Conservation (phyloP, 116 monocot species). For the Papilionanthe hybrid region DNA sequence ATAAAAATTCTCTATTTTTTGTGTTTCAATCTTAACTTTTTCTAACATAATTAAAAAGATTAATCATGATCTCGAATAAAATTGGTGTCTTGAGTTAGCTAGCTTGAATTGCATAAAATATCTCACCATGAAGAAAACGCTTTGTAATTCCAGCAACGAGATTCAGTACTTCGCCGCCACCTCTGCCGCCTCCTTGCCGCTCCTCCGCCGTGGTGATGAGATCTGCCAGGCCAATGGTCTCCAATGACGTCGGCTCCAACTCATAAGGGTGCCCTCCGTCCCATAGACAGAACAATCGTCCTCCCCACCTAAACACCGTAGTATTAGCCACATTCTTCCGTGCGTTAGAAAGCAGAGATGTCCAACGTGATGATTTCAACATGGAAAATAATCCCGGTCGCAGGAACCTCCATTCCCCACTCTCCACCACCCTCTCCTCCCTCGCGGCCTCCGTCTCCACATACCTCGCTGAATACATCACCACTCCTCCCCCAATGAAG, state of each 20-base stretch:
- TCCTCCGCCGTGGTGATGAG: constrained; percentile 1
- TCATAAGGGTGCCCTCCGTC: constrained; percentile 74
- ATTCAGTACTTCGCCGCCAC: background rate
- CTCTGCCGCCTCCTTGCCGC: background rate
- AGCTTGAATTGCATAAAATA: no score
- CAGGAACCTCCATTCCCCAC: constrained; percentile 51
- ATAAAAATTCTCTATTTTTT: no score
- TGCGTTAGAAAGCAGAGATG: constrained; percentile 11
- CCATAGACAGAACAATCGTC: constrained; percentile 59
- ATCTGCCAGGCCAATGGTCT: constrained; percentile 40
- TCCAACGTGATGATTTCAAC: constrained; percentile 4
- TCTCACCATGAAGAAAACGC: constrained; percentile 35
- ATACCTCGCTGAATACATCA: constrained; percentile 61
- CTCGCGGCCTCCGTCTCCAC: constrained; percentile 52
- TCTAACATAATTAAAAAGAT: no score
- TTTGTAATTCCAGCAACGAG: constrained; percentile 35
- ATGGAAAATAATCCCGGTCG: constrained; percentile 72
- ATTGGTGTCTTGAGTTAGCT: no score
- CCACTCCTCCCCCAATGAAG: constrained; percentile 25
- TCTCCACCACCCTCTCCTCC: constrained; percentile 32
- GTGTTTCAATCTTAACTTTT: no score
- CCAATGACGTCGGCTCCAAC: constrained; percentile 39
- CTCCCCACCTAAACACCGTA: constrained; percentile 47
- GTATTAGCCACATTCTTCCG: constrained; percentile 87
- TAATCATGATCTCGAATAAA: no score